Evolutionary conservation across 192 early-diverging fungal genomes (phyloP), one percentile per base, ranked within the genome.

Genomic region (Diversispora eburnea): DNA sequence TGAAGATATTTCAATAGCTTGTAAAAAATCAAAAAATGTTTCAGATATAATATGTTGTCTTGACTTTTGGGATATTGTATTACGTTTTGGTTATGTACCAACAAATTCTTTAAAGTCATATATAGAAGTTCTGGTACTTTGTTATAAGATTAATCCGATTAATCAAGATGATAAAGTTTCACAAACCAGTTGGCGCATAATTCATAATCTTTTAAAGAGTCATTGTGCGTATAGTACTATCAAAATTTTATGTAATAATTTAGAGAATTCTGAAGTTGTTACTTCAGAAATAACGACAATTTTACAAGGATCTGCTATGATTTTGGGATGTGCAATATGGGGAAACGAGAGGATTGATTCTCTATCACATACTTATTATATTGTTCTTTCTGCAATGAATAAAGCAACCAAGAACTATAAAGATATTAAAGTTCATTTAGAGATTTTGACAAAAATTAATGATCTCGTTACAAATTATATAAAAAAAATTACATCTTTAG

Each of bases 141-240:
- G 84, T 47, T 70, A 75, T 51, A 78, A 82, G 8, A 77, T 80
- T 58, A 61, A 33, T 33, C n/a, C n/a, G n/a, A n/a, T n/a, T n/a
- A 2, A 67, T 79, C 5, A 75, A 70, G 41, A 73, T 79, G 61
- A 41, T 19, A n/a, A 59, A n/a, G 3, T 79, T 75, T 73, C 72
- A 62, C 67, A 78, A 79, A 42, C 76, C 64, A 66, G 76, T 41
- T 90, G 87, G 88, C 74, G 79, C 41, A 87, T 89, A 58, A 86
- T 89, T 73, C 77, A 79, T 25, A 89, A 90, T 75, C 73, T 91
- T 45, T 76, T 91, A 66, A 81, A 80, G 55, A 88, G 86, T 42
- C 89, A 89, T 52, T 85, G 84, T 63, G 87, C 86, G 0, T 84
- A 86, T n/a, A 85, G 78, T 39, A 77, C 86, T 3, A 85, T 88